Evolutionary conservation across 1,284 basidiomycete species (phyloP).

Genomic region (Ceratobasidium sp.): DNA sequence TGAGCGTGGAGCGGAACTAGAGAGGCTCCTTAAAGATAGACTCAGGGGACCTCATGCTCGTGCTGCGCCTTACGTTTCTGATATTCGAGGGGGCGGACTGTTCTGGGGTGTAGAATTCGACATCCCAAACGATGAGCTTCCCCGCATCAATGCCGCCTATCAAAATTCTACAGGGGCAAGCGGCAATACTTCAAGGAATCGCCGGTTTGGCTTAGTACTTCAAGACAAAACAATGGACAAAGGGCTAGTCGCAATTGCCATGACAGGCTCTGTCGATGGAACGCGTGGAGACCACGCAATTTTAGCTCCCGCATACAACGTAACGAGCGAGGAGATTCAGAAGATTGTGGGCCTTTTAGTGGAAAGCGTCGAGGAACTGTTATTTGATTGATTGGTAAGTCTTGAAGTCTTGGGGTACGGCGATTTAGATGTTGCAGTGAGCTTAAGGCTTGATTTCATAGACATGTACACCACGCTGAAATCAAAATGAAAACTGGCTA

Average conservation of each 20-base stretch:
- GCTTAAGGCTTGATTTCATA: neutral
- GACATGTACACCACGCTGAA: neutral
- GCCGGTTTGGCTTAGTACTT: slow-evolving; percentile 41
- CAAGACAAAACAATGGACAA: slow-evolving; percentile 57
- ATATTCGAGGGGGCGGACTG: slow-evolving; percentile 78
- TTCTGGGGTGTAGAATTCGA: slow-evolving; percentile 84
- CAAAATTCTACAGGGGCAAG: slow-evolving; percentile 22
- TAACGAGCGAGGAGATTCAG: slow-evolving; percentile 69
- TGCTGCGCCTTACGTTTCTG: slow-evolving; percentile 70
- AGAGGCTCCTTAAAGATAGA: slow-evolving; percentile 61
- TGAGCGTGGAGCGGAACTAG: slow-evolving; percentile 67
- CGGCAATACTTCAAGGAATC: slow-evolving; percentile 26
- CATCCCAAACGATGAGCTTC: slow-evolving; percentile 57
- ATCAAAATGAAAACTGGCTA: too few relatives aligned
- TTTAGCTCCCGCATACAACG: slow-evolving; percentile 77
- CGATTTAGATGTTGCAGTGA: neutral
- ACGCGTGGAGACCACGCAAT: slow-evolving; percentile 73
- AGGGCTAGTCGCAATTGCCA: slow-evolving; percentile 71
- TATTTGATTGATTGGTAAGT: slow-evolving; percentile 6
- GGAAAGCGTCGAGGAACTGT: slow-evolving; percentile 62
- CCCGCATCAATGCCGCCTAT: slow-evolving; percentile 35
- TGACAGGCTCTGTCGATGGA: slow-evolving; percentile 75
- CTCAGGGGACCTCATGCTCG: slow-evolving; percentile 62
- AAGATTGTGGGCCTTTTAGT: slow-evolving; percentile 69
- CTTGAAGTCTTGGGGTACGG: neutral